A percentile compares a stretch with the other conserved stretches of the same genome.
phyloP scores from a whole-genome alignment of 164 flowering plant species.

The Aristolochia fimbriata region DNA sequence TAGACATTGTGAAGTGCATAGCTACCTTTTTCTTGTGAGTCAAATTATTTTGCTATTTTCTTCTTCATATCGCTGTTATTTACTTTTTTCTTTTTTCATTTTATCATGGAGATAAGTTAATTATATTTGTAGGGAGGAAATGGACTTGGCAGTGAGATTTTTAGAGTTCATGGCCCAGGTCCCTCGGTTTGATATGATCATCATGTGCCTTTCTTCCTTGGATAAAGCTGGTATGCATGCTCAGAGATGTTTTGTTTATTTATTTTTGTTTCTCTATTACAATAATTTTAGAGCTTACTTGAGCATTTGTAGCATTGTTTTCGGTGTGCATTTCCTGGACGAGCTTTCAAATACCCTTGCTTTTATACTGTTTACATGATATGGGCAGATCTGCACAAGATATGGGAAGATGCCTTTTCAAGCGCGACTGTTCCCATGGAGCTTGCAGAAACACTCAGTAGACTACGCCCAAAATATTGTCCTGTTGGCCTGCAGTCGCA shows the following conservation, averaged over 20 bases:
- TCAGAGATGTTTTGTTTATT: not conserved
- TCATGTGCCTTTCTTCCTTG: conserved; percentile 64
- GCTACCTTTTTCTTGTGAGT: conserved; percentile 73
- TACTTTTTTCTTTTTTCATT: not conserved
- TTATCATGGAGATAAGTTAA: not conserved
- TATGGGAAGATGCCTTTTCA: conserved; percentile 65
- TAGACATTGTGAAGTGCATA: conserved; percentile 66
- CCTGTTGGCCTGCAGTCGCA: conserved; percentile 18
- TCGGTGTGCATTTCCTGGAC: not conserved
- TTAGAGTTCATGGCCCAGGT: conserved; percentile 61
- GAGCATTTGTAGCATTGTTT: not conserved
- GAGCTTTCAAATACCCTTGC: not conserved
- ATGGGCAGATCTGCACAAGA: conserved; percentile 50
- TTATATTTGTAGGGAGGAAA: conserved; percentile 54
- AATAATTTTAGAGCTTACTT: not conserved
- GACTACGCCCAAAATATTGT: conserved; percentile 44
- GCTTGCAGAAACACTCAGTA: conserved; percentile 37
- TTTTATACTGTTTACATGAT: not conserved
- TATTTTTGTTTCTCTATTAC: too few relatives aligned
- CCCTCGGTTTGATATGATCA: conserved; percentile 73
- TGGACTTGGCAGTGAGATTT: conserved; percentile 48
- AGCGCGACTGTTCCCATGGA: conserved; percentile 35
- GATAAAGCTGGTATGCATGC: conserved; percentile 65
- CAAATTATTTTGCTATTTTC: not conserved
- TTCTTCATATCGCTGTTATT: not conserved